Evolutionary conservation across 352 stramenopile genomes (phyloP), one percentile per base, ranked within the genome.

Genomic region (Thalassiosira mediterranea): DNA sequence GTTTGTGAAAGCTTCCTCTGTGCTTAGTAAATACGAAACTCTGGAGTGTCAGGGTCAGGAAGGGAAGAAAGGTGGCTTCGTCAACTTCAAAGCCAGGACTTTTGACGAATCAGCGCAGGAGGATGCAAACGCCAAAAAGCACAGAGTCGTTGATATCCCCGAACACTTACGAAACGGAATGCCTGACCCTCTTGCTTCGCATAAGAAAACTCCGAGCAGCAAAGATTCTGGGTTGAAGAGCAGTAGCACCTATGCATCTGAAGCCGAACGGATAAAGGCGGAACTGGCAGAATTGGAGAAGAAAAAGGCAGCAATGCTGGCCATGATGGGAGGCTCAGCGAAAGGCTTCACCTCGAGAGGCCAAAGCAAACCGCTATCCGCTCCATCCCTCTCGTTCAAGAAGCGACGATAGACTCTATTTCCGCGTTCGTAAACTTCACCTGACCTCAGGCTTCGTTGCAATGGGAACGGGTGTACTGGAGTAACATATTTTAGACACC

Each of bases 21-120:
- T 90, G 11, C 54, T 90, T 3, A 72, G 68, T 25, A 87, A 82
- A 47, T 90, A 86, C 54, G 73, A 87, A 57, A 72, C 42, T 19
- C 60, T 87, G 68, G 83, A 90, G 63, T 67, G 72, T 15, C 73
- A 86, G 54, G 34, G 34, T 13, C 73, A 86, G 54, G 34, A 13
- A 42, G 60, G 61, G 5, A 70, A 72, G 28, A 72, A 73, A 25
- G 48, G 59, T 28, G 62, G 74, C 52, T 82, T 84, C 51, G 62
- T 87, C 0, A 81, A 80, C 58, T 88, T 85, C 40, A 81, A 81
- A 72, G 67, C 49, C 13, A 59, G 47, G 56, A 49, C 25, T 21
- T 48, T 70, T 51, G 64, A 76, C 15, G 34, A 72, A 26, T 38
- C 58, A 32, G 38, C 38, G 10, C 53, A 83, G 15, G 48, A 74